Conservation (phyloP, 192 early-diverging fungal species). For the Entrophospora sp. region DNA sequence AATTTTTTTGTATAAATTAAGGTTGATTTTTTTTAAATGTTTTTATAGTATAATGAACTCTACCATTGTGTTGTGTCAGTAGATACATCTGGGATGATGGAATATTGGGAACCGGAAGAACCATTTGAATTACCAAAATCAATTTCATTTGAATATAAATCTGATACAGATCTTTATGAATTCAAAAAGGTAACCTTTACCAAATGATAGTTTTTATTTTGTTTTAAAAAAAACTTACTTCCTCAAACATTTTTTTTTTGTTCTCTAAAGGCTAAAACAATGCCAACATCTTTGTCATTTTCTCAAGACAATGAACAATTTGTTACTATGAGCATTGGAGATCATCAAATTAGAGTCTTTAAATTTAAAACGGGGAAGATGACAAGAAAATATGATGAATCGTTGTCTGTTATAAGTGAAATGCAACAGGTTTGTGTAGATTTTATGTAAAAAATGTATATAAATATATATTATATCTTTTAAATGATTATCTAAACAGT, state of each 20-base stretch:
- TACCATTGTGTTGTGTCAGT: conserved; percentile 74
- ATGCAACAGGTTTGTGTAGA: conserved; percentile 75
- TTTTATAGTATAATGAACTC: conserved; percentile 53
- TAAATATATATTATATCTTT: too few species aligned
- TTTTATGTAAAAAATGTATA: too few species aligned
- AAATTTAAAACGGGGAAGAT: conserved; percentile 77
- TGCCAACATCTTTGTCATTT: conserved; percentile 72
- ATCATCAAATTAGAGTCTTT: conserved; percentile 82
- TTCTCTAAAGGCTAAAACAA: conserved; percentile 47
- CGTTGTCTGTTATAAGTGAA: conserved; percentile 66
- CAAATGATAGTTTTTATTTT: background rate
- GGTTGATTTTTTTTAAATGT: background rate
- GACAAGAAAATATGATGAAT: conserved; percentile 86
- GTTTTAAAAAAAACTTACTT: background rate
- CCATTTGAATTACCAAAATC: conserved; percentile 51
- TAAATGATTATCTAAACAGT: too few species aligned
- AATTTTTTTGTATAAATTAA: background rate
- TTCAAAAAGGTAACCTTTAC: conserved; percentile 73
- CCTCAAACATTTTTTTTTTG: background rate
- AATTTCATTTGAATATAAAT: conserved; percentile 75
- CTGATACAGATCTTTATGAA: conserved; percentile 92
- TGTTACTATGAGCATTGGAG: conserved; percentile 76
- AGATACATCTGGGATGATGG: conserved; percentile 82
- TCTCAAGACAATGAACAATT: conserved; percentile 77
- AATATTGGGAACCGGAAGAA: conserved; percentile 84